Percentiles rank a stretch among this genome's conserved stretches.
Conservation (phyloP, 805 yeast species). For the Saturnispora bothae region DNA sequence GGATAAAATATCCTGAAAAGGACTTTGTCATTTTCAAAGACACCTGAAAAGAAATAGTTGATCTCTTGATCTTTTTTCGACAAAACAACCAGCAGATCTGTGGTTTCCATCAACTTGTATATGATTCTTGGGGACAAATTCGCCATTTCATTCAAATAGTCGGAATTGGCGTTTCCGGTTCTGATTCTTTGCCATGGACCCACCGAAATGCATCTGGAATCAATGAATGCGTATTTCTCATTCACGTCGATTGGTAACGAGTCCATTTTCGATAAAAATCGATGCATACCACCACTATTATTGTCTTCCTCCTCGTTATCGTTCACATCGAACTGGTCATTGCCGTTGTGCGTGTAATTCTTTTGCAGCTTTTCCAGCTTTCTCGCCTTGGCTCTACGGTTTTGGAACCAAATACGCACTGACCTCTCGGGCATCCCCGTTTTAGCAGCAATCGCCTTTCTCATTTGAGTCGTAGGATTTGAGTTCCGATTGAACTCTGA, state of each 20-base stretch:
- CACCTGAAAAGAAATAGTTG: constrained; percentile 70
- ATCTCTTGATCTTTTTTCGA: constrained; percentile 63
- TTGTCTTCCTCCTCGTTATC: not conserved
- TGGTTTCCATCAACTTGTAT: constrained; percentile 51
- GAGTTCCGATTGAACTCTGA: constrained; percentile 62
- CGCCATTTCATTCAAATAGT: constrained; percentile 35
- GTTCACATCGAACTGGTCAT: too few species aligned
- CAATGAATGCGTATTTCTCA: constrained; percentile 56
- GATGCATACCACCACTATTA: constrained; percentile 10
- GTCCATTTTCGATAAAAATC: constrained; percentile 12
- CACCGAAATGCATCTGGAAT: constrained; percentile 57
- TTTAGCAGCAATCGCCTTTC: constrained; percentile 57
- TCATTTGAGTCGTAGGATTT: constrained; percentile 62
- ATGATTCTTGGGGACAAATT: constrained; percentile 61
- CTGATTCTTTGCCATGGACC: constrained; percentile 76
- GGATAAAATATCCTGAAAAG: constrained; percentile 68
- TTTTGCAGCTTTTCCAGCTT: constrained; percentile 44
- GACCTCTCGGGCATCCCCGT: constrained; percentile 82
- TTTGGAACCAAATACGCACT: constrained; percentile 90
- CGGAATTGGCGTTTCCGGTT: constrained; percentile 42
- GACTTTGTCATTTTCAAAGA: constrained; percentile 55
- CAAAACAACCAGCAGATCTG: constrained; percentile 61
- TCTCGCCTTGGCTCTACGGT: constrained; percentile 69
- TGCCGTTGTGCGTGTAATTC: not conserved
- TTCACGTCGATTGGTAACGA: constrained; percentile 43